Evolutionary conservation across 805 yeast genomes (phyloP).

Genomic region (Hanseniaspora lachancei): DNA sequence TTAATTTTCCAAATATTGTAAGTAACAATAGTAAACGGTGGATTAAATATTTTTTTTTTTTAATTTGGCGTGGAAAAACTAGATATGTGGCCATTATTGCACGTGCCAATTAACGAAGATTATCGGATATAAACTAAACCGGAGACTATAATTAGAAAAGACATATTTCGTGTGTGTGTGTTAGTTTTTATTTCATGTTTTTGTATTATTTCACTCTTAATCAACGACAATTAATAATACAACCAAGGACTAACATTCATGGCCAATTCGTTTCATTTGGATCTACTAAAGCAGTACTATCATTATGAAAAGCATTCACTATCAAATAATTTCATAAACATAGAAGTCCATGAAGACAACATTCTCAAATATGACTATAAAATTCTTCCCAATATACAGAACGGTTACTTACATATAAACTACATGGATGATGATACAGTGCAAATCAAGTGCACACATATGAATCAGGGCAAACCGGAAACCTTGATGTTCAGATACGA

Average conservation of each 20-base stretch:
- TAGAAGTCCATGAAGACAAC: conserved; percentile 5
- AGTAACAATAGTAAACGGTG: too few species aligned
- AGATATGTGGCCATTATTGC: too few species aligned
- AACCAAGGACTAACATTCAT: not conserved
- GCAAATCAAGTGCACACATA: conserved; percentile 6
- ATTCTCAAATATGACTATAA: not conserved
- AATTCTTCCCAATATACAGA: not conserved
- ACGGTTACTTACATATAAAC: not conserved
- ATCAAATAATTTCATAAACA: not conserved
- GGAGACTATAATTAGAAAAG: too few species aligned
- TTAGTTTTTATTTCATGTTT: not conserved
- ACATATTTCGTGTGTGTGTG: not conserved
- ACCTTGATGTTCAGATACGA: conserved; percentile 4
- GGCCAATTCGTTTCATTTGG: conserved; percentile 3
- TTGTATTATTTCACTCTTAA: not conserved
- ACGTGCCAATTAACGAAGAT: too few species aligned
- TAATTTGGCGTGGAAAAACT: too few species aligned
- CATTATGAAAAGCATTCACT: not conserved
- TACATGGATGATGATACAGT: not conserved
- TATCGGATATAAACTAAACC: not conserved
- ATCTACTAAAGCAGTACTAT: not conserved
- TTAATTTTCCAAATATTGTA: too few species aligned
- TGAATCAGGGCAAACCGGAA: not conserved
- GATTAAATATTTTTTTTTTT: too few species aligned
- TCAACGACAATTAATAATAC: not conserved